Evolutionary conservation across 2,329 filamentous ascomycete species (phyloP).

Genomic region (Colletotrichum orbiculare): DNA sequence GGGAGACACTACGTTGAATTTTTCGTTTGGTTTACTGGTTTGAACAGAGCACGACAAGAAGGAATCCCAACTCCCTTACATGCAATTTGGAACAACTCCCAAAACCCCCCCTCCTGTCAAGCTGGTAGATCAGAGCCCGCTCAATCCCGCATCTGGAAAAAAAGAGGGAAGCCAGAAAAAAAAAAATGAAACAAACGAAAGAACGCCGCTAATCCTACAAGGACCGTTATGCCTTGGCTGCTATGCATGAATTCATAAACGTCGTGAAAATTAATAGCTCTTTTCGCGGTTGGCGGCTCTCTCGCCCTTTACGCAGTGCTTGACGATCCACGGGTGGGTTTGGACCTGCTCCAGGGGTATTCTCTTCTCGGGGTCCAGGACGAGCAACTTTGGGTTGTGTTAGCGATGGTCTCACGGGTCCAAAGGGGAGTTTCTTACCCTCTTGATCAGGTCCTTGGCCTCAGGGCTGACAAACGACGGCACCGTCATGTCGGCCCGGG

Average conservation of each 20-base stretch:
- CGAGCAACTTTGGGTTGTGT: conserved; percentile 73
- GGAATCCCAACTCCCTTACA: conserved; percentile 39
- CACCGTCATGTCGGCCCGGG: conserved; percentile 89
- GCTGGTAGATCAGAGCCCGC: conserved; percentile 36
- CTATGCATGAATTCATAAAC: conserved; percentile 37
- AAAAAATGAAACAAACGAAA: conserved; percentile 16
- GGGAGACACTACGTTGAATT: conserved; percentile 14
- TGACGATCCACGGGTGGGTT: conserved; percentile 94
- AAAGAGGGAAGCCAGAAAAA: neutral
- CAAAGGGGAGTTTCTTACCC: conserved; percentile 62
- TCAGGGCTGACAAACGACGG: conserved; percentile 91
- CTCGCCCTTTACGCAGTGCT: conserved; percentile 84
- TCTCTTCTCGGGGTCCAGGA: conserved; percentile 93
- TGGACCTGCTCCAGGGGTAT: conserved; percentile 91
- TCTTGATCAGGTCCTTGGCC: conserved; percentile 92
- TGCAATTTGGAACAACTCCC: conserved; percentile 40
- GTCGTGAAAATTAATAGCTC: conserved; percentile 41
- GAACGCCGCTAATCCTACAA: conserved; percentile 39
- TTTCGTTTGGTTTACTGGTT: conserved; percentile 16
- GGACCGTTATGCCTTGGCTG: conserved; percentile 36
- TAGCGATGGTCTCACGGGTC: conserved; percentile 19
- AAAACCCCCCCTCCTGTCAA: conserved; percentile 24
- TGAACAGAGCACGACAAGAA: conserved; percentile 26
- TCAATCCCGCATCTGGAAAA: conserved; percentile 24
- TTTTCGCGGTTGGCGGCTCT: conserved; percentile 63